A percentile compares a stretch with the other conserved stretches of the same genome.
phyloP scores from a whole-genome alignment of 768 basidiomycete genomes.

The button mushroom (Agaricus bisporus) region DNA sequence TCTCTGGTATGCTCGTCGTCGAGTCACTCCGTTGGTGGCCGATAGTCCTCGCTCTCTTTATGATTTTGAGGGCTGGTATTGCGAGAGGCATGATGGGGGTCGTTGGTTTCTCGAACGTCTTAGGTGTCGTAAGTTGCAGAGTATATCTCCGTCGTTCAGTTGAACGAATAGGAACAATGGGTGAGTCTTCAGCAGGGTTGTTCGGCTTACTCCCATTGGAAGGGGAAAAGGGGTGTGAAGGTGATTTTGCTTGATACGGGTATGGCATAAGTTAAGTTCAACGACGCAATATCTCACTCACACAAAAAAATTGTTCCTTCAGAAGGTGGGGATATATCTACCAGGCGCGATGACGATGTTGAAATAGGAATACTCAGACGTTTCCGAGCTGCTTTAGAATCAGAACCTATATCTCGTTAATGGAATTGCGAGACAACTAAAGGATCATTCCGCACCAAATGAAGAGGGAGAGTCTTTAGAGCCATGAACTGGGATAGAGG shows the following conservation, averaged over 20 bases:
- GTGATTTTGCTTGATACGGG: not conserved
- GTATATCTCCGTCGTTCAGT: not conserved
- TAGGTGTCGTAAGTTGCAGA: constrained; percentile 3
- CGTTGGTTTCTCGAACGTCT: not conserved
- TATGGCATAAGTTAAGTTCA: not conserved
- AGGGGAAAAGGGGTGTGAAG: not conserved
- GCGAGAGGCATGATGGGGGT: constrained; percentile 24
- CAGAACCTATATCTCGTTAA: not conserved
- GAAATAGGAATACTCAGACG: constrained; percentile 9
- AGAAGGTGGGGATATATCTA: not conserved
- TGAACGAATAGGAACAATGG: not conserved
- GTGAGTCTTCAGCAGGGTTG: not conserved
- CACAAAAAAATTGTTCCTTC: not conserved
- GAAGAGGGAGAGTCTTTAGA: not conserved
- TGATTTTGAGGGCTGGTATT: constrained; percentile 41
- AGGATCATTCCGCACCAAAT: not conserved
- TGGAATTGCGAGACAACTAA: not conserved
- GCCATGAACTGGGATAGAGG: not conserved
- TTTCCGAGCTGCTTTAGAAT: not conserved
- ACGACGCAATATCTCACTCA: not conserved
- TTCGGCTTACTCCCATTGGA: not conserved
- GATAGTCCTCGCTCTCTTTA: constrained; percentile 29
- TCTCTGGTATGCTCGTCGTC: not conserved
- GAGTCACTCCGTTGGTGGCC: constrained; percentile 5
- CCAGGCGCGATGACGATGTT: constrained; percentile 8